These are phyloP conservation scores for Aspergillus spinulosporus DNA, from an alignment of 2,329 filamentous ascomycete genomes.

Conservation along the genomic window DNA sequence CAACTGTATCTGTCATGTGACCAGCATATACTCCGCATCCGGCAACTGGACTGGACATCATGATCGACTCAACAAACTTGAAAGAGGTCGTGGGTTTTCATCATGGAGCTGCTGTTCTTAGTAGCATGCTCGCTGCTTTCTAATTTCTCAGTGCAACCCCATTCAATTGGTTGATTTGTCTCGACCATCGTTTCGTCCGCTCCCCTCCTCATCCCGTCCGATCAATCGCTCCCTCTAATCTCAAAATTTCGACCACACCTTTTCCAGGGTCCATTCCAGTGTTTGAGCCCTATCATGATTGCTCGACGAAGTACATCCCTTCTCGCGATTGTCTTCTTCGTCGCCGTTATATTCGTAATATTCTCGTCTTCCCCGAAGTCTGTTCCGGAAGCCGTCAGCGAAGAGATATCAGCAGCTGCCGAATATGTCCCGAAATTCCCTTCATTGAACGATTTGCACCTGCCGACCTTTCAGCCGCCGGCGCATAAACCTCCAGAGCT, in stretches of 20 bases:
- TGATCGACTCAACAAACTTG: constrained; percentile 1
- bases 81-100: neutral
- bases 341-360: constrained; percentile 46
- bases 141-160: neutral
- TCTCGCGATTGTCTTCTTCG: constrained; percentile 44
- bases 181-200: neutral
- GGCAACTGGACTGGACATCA: constrained; percentile 2
- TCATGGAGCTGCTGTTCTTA: neutral
- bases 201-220: neutral
- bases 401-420: constrained; percentile 27
- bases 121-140: neutral
- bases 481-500: constrained; percentile 71
- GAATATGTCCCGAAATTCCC: constrained; percentile 44
- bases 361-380: constrained; percentile 43
- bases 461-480: constrained; percentile 68
- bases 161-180: neutral
- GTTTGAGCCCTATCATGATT: constrained; percentile 33
- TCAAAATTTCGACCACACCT: neutral
- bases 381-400: constrained; percentile 17
- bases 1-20: neutral
- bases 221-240: neutral
- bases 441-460: constrained; percentile 53
- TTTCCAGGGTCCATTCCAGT: neutral
- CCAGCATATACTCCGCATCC: constrained; percentile 6
- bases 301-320: constrained; percentile 44